These are phyloP conservation scores for Ilyonectria robusta DNA, from an alignment of 2,329 filamentous ascomycete species.

Conservation along the genomic window DNA sequence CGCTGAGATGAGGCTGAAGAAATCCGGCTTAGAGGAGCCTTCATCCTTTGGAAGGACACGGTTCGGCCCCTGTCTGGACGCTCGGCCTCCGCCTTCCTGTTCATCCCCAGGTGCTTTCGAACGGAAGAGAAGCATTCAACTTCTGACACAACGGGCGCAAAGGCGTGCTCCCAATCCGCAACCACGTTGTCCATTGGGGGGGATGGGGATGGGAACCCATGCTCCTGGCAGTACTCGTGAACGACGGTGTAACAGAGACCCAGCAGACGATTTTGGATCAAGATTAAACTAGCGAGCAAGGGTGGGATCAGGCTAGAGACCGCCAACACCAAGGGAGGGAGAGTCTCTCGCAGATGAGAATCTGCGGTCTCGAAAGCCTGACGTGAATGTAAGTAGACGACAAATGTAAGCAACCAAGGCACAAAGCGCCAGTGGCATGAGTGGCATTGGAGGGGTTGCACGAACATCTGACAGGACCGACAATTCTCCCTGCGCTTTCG, in stretches of 20 bases:
- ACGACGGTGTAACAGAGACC: slow-evolving; percentile 31
- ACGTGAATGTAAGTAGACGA: slow-evolving; percentile 1
- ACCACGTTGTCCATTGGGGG: slow-evolving; percentile 27
- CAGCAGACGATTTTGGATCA: slow-evolving; percentile 30
- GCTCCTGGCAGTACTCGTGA: slow-evolving; percentile 29
- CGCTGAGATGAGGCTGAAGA: slow-evolving; percentile 21
- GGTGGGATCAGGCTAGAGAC: slow-evolving; percentile 22
- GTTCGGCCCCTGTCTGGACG: slow-evolving; percentile 2
- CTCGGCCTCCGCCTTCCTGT: slow-evolving; percentile 7
- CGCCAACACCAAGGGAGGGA: slow-evolving; percentile 30
- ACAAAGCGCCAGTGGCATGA: neutral
- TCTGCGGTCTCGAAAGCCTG: slow-evolving; percentile 30
- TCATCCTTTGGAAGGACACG: slow-evolving; percentile 9
- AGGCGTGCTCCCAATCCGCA: slow-evolving; percentile 25
- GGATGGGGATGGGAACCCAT: slow-evolving; percentile 29
- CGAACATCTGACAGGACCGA: slow-evolving; percentile 22
- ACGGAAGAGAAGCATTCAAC: slow-evolving; percentile 24
- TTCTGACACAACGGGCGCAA: slow-evolving; percentile 14
- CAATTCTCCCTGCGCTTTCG: slow-evolving; percentile 23
- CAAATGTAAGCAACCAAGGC: neutral
- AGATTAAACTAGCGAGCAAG: slow-evolving; percentile 24
- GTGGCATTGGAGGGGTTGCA: neutral
- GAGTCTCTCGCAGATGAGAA: slow-evolving; percentile 23
- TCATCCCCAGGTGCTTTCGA: slow-evolving; percentile 17
- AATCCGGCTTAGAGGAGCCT: slow-evolving; percentile 18